Conservation (phyloP, 78 protist species). For the Diacronema lutheri region DNA sequence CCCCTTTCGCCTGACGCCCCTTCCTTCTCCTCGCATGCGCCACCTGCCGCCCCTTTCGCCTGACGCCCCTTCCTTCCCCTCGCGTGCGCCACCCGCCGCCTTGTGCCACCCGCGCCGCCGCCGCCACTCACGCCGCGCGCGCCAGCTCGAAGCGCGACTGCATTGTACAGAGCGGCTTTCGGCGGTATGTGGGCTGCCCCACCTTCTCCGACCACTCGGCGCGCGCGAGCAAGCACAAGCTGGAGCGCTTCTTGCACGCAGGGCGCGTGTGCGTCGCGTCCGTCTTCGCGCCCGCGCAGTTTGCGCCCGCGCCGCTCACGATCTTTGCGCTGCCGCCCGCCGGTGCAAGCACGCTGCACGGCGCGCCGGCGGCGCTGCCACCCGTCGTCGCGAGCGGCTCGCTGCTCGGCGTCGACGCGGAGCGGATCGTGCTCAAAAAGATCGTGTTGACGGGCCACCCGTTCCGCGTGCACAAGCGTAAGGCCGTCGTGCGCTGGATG, state of each 20-base stretch:
- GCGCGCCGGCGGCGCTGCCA: neutral
- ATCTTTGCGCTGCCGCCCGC: slow-evolving; percentile 45
- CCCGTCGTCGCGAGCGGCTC: slow-evolving; percentile 72
- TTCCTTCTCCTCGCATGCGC: too few species aligned
- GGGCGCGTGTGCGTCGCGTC: slow-evolving; percentile 64
- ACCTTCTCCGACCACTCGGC: slow-evolving; percentile 63
- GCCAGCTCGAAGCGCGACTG: too few species aligned
- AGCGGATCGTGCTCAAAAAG: slow-evolving; percentile 85
- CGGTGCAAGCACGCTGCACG: neutral
- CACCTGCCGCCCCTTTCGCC: too few species aligned
- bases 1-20: too few species aligned
- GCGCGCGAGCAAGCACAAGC: slow-evolving; percentile 69
- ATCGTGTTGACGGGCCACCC: slow-evolving; percentile 90
- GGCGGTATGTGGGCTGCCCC: slow-evolving; percentile 60
- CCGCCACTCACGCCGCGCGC: too few species aligned
- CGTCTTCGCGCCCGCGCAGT: slow-evolving; percentile 76
- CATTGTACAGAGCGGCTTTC: slow-evolving; percentile 63
- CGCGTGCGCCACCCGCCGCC: too few species aligned
- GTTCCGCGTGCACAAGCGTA: slow-evolving; percentile 70
- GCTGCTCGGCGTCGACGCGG: slow-evolving; percentile 73
- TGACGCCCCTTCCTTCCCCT: too few species aligned
- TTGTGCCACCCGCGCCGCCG: too few species aligned
- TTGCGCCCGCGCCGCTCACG: slow-evolving; percentile 70
- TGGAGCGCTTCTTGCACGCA: slow-evolving; percentile 70
- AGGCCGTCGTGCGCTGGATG: slow-evolving; percentile 83